Evolutionary conservation across 2,329 filamentous ascomycete species (phyloP).

Genomic region (Diplodia scrobiculata): DNA sequence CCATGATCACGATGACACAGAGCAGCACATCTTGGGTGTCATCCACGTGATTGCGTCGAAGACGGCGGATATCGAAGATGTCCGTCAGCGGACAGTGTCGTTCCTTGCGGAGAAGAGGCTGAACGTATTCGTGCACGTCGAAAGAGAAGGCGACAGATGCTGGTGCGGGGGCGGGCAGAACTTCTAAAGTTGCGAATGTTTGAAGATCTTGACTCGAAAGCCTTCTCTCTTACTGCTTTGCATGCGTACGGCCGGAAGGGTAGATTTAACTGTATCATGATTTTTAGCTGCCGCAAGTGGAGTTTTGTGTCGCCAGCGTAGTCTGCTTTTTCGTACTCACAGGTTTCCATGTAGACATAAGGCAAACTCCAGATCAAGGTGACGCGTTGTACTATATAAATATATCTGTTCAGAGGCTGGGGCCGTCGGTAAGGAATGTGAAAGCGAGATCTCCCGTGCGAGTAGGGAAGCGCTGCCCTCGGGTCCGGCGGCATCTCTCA

Average conservation of each 20-base stretch:
- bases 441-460: neutral
- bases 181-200: neutral
- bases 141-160: constrained; percentile 72
- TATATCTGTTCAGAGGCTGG: neutral
- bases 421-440: neutral
- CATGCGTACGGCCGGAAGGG: neutral
- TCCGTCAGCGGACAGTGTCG: constrained; percentile 71
- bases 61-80: constrained; percentile 75
- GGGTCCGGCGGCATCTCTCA: no score
- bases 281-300: neutral
- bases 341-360: neutral
- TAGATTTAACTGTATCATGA: neutral
- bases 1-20: constrained; percentile 49
- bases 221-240: neutral
- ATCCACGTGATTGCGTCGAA: constrained; percentile 81
- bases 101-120: constrained; percentile 73
- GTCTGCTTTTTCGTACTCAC: neutral
- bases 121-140: constrained; percentile 84
- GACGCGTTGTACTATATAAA: neutral
- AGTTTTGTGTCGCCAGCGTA: neutral
- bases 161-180: constrained; percentile 60
- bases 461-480: no score
- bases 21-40: constrained; percentile 68
- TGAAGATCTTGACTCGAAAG: neutral
- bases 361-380: neutral